phyloP scores from a whole-genome alignment of 202 grass and related monocot species.

The Musa balbisiana region DNA sequence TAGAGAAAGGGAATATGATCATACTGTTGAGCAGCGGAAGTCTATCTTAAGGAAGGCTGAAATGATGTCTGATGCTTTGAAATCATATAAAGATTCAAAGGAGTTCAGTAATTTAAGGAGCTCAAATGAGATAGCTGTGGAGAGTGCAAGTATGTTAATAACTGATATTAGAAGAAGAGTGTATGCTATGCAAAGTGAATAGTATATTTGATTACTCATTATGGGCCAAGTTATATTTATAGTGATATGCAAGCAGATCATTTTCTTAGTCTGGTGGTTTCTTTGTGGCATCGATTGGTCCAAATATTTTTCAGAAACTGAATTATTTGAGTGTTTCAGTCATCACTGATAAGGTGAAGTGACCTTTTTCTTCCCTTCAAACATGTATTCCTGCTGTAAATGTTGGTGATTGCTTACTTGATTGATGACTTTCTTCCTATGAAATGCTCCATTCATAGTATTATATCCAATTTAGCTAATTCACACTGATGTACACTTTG shows the following conservation, averaged over 20 bases:
- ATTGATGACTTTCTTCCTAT: too few relatives aligned
- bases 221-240: neutral
- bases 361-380: too few relatives aligned
- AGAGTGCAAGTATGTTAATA: constrained; percentile 49
- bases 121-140: constrained; percentile 43
- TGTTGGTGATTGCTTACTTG: too few relatives aligned
- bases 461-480: too few relatives aligned
- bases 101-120: constrained; percentile 27
- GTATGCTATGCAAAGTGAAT: constrained; percentile 11
- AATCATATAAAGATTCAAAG: constrained; percentile 38
- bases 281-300: neutral
- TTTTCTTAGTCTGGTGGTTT: neutral
- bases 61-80: constrained; percentile 55
- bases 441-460: too few relatives aligned
- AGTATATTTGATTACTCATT: neutral
- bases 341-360: too few relatives aligned
- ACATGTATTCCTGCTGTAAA: too few relatives aligned
- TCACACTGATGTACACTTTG: too few relatives aligned
- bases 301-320: too few relatives aligned
- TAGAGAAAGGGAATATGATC: constrained; percentile 42
- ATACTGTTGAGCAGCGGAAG: constrained; percentile 36
- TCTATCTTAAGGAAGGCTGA: constrained; percentile 58
- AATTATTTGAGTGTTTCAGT: too few relatives aligned
- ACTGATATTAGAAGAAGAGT: constrained; percentile 56
- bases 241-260: neutral